Conservation (phyloP, 495 filamentous ascomycete species). For the Xylaria longipes region DNA sequence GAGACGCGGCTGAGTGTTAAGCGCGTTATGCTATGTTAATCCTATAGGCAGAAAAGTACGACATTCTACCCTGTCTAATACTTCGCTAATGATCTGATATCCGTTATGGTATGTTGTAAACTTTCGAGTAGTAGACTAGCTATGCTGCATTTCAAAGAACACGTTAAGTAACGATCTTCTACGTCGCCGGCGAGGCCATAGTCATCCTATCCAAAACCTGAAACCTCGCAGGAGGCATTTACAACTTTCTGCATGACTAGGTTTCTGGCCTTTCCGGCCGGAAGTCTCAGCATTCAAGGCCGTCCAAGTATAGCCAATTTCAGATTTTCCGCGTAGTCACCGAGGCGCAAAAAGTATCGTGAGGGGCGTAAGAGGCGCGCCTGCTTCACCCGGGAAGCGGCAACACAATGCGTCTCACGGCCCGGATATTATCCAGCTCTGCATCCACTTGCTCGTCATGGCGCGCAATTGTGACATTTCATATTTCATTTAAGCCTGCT, state of each 20-base stretch:
- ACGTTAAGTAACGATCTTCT: neutral
- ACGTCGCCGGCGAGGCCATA: neutral
- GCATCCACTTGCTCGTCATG: neutral
- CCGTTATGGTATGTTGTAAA: neutral
- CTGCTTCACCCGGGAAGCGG: constrained; percentile 13
- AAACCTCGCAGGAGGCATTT: neutral
- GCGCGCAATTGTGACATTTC: neutral
- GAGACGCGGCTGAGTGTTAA: neutral
- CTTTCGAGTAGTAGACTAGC: neutral
- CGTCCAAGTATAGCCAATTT: neutral
- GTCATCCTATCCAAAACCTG: neutral
- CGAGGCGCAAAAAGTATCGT: neutral
- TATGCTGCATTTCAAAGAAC: too few relatives aligned
- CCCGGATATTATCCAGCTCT: constrained; percentile 16
- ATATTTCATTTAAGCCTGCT: neutral
- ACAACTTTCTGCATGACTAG: neutral
- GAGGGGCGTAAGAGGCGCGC: constrained; percentile 1
- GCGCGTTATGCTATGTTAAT: neutral
- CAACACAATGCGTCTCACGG: constrained; percentile 16
- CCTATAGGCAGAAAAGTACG: neutral
- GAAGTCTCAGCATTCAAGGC: neutral
- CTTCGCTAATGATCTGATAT: neutral
- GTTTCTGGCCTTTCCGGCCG: neutral
- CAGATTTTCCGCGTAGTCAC: neutral
- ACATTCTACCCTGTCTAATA: neutral